These are phyloP conservation scores for Setomelanomma holmii DNA, from an alignment of 2,329 filamentous ascomycete genomes.

Conservation along the genomic window DNA sequence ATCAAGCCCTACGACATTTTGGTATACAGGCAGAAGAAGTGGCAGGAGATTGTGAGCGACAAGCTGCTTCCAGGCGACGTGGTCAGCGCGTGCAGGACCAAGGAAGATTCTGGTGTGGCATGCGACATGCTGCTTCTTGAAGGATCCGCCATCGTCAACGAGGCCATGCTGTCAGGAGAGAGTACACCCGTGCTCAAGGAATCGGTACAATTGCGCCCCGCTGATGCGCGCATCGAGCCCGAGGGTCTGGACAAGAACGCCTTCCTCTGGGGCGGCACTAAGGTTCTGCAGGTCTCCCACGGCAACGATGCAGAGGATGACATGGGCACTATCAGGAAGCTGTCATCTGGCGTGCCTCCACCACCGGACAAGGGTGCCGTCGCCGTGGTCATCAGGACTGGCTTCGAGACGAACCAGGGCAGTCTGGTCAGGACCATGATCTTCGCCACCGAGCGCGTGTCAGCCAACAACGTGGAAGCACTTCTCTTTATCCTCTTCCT, in stretches of 20 bases:
- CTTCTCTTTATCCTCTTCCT: constrained; percentile 98
- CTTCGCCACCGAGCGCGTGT: constrained; percentile 97
- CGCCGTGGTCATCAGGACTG: constrained; percentile 94
- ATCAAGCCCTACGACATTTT: constrained; percentile 98
- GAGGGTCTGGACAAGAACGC: constrained; percentile 96
- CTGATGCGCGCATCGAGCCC: constrained; percentile 79
- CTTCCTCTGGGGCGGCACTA: constrained; percentile 96
- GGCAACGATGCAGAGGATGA: constrained; percentile 76
- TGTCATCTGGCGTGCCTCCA: constrained; percentile 77
- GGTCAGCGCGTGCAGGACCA: constrained; percentile 89
- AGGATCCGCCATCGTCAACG: constrained; percentile 96
- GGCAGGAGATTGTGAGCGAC: constrained; percentile 88
- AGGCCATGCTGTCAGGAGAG: constrained; percentile 98
- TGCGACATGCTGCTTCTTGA: constrained; percentile 97
- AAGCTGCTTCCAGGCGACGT: constrained; percentile 91
- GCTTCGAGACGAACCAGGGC: constrained; percentile 97
- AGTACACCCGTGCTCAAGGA: constrained; percentile 97
- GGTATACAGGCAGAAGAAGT: constrained; percentile 86
- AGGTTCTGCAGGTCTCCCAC: constrained; percentile 94
- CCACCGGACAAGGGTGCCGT: constrained; percentile 93
- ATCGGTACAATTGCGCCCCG: constrained; percentile 87
- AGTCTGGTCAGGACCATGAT: constrained; percentile 99
- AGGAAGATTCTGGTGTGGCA: constrained; percentile 95
- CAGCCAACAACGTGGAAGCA: constrained; percentile 96
- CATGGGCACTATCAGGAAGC: constrained; percentile 64